Base-by-base conservation (phyloP, 2,329 filamentous ascomycete genomes). In the Fusarium albidum region DNA sequence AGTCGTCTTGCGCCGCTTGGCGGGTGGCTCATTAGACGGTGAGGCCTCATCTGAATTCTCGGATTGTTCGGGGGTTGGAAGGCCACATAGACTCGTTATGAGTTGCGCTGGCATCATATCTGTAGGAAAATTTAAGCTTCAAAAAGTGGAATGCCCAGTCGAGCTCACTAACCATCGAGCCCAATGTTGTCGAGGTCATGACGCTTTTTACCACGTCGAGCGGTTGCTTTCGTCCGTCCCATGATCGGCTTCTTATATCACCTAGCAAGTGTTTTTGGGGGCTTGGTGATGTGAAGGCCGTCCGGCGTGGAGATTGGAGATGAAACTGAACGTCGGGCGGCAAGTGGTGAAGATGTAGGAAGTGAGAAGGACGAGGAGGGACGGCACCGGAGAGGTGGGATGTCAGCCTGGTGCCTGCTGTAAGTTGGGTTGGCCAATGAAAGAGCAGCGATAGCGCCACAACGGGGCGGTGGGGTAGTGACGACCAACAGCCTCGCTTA, bases 1-100 rank as follows among this genome's bases (percentile, higher is more conserved):
- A 14, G 55, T 48, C 11, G 63, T 56, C 62, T 70, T 75, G 41
- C 65, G 71, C 41, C 72, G 71, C 61, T 75, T 75, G 5, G 52
- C 15, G 13, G 67, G 57, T 14, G 60, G 64, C n/a, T 62, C 62
- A 8, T 42, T 47, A 15, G 45, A 41, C 8, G 57, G 54, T 12
- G 50, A 59, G 21, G 44, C 38, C 13, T 59, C 40, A 10, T 49
- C 25, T 29, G 26, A 9, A 27, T 13, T 38, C 8, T 58, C 57
- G 14, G 44, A 32, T 14, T 37, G 33, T 21, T 60, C 50, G 13
- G 32, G 38, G 15, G 52, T 61, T 25, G 65, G 59, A 13, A 74
- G 29, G 18, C 31, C 35, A 3, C 60, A 40, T 9, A 73, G 41
- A 34, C 49, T 52, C 10, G 68, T 54, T 14, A 68, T 47, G 10